A percentile compares a stretch with the other conserved stretches of the same genome.
Conservation (phyloP, 768 basidiomycete genomes). For the Leucogyrophana mollusca region DNA sequence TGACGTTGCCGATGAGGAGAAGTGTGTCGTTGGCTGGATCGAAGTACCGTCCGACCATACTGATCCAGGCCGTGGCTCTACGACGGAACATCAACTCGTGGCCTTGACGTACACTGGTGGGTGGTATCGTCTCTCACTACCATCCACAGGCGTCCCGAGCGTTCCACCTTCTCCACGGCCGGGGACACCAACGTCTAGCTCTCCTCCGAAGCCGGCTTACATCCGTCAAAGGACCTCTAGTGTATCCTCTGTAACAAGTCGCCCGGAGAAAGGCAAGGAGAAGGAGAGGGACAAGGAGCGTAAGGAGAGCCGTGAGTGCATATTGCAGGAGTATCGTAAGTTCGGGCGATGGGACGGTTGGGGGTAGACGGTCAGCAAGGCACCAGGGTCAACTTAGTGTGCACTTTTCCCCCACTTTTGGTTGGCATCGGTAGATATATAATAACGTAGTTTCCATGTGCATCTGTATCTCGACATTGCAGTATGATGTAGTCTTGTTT, state of each 20-base stretch:
- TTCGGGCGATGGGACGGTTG: slow-evolving; percentile 92
- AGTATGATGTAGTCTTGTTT: no score
- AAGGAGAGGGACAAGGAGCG: slow-evolving; percentile 53
- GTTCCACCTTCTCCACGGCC: slow-evolving; percentile 12
- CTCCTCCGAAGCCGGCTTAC: slow-evolving; percentile 43
- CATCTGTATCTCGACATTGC: no score
- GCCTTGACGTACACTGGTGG: slow-evolving; percentile 88
- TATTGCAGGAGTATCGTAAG: slow-evolving; percentile 72
- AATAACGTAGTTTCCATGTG: no score
- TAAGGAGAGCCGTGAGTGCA: slow-evolving; percentile 64
- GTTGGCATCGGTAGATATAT: no score
- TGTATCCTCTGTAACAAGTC: slow-evolving; percentile 47
- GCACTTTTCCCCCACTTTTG: no score
- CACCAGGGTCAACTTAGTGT: no score
- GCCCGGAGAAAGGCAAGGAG: slow-evolving; percentile 52
- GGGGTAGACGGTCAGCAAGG: slow-evolving; percentile 38
- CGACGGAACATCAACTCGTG: slow-evolving; percentile 69
- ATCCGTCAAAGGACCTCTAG: slow-evolving; percentile 52
- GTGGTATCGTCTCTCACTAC: slow-evolving; percentile 84
- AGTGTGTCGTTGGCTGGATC: slow-evolving; percentile 87
- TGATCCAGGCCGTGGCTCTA: slow-evolving; percentile 19
- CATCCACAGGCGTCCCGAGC: slow-evolving; percentile 25
- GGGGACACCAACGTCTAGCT: slow-evolving; percentile 23
- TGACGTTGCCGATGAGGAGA: slow-evolving; percentile 77
- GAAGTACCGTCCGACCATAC: slow-evolving; percentile 41